Evolutionary conservation across 2,329 filamentous ascomycete species (phyloP).

Genomic region (Xylariaceae sp.): DNA sequence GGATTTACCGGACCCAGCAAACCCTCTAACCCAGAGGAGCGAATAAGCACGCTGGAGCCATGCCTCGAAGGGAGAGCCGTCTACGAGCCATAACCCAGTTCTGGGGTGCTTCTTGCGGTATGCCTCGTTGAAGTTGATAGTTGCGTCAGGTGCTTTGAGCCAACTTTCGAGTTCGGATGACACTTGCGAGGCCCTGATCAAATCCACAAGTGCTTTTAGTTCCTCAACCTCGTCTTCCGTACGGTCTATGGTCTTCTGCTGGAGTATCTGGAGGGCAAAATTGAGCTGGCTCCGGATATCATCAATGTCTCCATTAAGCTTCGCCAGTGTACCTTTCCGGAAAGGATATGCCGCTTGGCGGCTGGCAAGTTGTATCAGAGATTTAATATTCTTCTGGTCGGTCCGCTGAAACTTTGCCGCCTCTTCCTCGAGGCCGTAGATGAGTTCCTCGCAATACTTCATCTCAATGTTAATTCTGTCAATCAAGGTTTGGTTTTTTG

Average conservation of each 20-base stretch:
- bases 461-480: too few species aligned
- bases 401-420: too few species aligned
- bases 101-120: constrained; percentile 28
- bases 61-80: not conserved
- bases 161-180: constrained; percentile 22
- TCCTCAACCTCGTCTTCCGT: not conserved
- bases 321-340: too few species aligned
- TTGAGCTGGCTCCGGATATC: too few species aligned
- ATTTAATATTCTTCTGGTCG: too few species aligned
- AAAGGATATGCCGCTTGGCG: too few species aligned
- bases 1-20: constrained; percentile 37
- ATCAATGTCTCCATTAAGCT: too few species aligned
- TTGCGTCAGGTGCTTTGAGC: constrained; percentile 34
- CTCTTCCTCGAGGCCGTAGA: too few species aligned
- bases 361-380: too few species aligned
- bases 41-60: constrained; percentile 28
- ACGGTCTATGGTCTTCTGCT: constrained; percentile 5
- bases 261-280: too few species aligned
- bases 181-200: not conserved
- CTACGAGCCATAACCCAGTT: constrained; percentile 34
- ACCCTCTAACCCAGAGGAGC: constrained; percentile 36
- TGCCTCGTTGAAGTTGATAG: constrained; percentile 30
- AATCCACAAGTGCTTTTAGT: not conserved
- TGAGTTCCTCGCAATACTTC: too few species aligned
- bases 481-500: too few species aligned